Evolutionary conservation across 176 grass and related monocot genomes (phyloP), one percentile per base, ranked within the genome.

Genomic region (Tuctoria greenei): DNA sequence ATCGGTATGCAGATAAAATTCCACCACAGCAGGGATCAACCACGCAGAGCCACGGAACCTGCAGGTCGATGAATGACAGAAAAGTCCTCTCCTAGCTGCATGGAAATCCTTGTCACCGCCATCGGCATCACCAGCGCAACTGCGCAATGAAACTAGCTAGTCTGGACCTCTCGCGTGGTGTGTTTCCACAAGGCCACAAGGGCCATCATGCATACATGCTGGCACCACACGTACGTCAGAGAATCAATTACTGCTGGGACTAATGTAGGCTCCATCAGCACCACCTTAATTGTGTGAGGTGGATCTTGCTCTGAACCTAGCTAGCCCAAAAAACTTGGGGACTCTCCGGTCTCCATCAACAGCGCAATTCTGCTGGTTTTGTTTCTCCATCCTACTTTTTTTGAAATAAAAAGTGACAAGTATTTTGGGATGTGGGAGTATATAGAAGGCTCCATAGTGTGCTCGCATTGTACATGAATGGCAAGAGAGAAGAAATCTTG

Each of bases 231-330:
- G 11, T 3, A 31, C 31, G 31, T 79, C 13, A 14, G 69, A 14
- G 13, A 20, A 47, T 69, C 77, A 79, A 69, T 61, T 57, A 58
- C 67, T 43, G 24, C 40, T 46, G 39, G 28, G 52, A 34, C 54
- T 31, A 1, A 35, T 78, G 59, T 41, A 11, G 25, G 44, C 20
- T 37, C 77, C 51, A 69, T 79, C 52, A 47, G 77, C 65, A 60
- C 16, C 77, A 80, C n/a, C n/a, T n/a, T 80, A n/a, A 47, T 23
- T 70, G 10, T 79, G 55, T 55, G 18, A 60, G 66, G 58, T 41
- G 39, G 46, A 38, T 43, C 52, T 79, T 79, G 28, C 39, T 60
- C 65, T 37, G 61, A 63, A 37, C 61, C 61, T 36, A 63, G 61
- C n/a, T n/a, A n/a, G 15, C 61, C 52, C 2, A 31, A 23, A 56